Evolutionary conservation across 306 rosid species (phyloP).

Genomic region (Cucumis cinereus): DNA sequence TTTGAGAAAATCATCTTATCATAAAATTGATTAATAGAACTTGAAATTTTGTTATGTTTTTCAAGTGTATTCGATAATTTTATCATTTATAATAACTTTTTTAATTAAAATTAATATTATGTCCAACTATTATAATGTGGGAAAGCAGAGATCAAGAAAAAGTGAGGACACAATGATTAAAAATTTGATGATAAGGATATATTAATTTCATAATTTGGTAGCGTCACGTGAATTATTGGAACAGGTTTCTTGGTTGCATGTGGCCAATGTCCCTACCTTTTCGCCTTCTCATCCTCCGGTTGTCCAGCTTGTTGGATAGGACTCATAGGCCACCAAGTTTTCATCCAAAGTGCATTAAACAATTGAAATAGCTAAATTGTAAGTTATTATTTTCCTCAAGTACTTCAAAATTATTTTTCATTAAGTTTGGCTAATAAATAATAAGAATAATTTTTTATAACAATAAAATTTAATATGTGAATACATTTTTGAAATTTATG

Average conservation of each 20-base stretch:
- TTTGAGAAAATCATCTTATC: too few relatives aligned
- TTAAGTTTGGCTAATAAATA: too few relatives aligned
- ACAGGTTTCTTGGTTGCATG: background rate
- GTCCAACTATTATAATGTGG: too few relatives aligned
- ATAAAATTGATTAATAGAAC: too few relatives aligned
- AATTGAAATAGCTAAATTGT: background rate
- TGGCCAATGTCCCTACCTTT: background rate
- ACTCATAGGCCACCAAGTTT: background rate
- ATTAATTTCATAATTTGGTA: background rate
- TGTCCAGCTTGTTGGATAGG: background rate
- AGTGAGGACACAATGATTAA: background rate
- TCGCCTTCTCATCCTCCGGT: background rate
- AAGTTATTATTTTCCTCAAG: background rate
- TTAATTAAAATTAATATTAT: too few relatives aligned
- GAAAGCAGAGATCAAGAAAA: background rate
- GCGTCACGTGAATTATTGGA: background rate
- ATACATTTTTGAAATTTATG: too few relatives aligned
- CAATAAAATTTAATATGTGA: too few relatives aligned
- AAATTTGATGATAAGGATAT: background rate
- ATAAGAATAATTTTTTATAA: too few relatives aligned
- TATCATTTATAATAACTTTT: too few relatives aligned
- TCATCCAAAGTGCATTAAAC: background rate
- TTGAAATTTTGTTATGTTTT: too few relatives aligned
- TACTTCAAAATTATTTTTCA: too few relatives aligned
- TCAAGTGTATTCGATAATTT: too few relatives aligned